A percentile compares a stretch with the other conserved stretches of the same genome.
phyloP scores from a whole-genome alignment of 345 rosid species.

The Murraya paniculata region DNA sequence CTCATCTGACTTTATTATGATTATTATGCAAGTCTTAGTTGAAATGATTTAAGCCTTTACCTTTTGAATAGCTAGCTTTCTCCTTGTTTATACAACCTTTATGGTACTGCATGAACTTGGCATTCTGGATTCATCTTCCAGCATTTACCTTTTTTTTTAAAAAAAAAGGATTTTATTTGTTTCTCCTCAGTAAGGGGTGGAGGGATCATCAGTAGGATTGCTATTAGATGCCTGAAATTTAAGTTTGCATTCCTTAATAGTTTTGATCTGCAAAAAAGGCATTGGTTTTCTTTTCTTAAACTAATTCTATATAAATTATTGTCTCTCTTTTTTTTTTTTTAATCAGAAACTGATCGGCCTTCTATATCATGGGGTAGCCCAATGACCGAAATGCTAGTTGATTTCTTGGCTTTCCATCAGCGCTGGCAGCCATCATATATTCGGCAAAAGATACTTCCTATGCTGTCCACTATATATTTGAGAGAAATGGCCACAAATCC shows the following conservation, averaged over 20 bases:
- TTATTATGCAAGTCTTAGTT: neutral
- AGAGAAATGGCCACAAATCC: conserved; percentile 53
- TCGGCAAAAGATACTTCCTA: conserved; percentile 72
- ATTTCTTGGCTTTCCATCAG: conserved; percentile 68
- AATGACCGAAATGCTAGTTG: conserved; percentile 72
- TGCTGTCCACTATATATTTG: conserved; percentile 80
- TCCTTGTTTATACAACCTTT: neutral
- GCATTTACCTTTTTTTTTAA: neutral
- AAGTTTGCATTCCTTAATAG: neutral
- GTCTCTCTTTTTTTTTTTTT: neutral
- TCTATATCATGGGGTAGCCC: conserved; percentile 65
- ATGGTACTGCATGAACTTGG: neutral
- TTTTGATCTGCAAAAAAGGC: neutral
- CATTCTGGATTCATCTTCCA: neutral
- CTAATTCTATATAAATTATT: neutral
- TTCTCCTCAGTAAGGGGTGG: neutral
- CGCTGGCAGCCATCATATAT: conserved; percentile 72
- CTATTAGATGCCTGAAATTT: neutral
- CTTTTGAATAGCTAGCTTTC: neutral
- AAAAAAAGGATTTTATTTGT: neutral
- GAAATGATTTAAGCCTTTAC: neutral
- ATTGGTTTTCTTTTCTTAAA: neutral
- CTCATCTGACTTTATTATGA: neutral
- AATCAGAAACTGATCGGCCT: conserved; percentile 39
- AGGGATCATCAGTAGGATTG: neutral